Evolutionary conservation across 805 yeast genomes (phyloP).

Genomic region (Metschnikowia lachancei): DNA sequence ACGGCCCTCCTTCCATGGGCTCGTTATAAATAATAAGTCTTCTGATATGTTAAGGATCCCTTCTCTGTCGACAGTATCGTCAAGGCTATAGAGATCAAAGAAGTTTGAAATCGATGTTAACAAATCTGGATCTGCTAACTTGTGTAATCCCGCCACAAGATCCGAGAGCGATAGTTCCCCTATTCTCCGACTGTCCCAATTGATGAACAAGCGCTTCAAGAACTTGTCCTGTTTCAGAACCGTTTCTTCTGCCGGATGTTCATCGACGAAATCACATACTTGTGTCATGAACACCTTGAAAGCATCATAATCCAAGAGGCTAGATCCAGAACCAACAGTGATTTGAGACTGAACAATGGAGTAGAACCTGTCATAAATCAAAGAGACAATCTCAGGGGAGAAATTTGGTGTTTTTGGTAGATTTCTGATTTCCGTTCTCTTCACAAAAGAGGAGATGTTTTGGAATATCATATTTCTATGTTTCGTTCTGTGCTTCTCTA

Average conservation of each 20-base stretch:
- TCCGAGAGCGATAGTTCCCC: conserved; percentile 65
- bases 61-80: conserved; percentile 66
- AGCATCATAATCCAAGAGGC: conserved; percentile 71
- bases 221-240: conserved; percentile 42
- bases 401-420: conserved; percentile 71
- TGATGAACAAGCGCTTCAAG: conserved; percentile 58
- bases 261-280: conserved; percentile 70
- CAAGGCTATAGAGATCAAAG: conserved; percentile 61
- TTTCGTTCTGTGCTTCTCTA: conserved; percentile 64
- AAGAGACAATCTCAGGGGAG: conserved; percentile 54
- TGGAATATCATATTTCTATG: conserved; percentile 75
- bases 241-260: conserved; percentile 25
- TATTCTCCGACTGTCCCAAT: conserved; percentile 63
- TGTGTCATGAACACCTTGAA: conserved; percentile 75
- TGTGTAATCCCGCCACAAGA: conserved; percentile 70
- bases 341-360: conserved; percentile 67
- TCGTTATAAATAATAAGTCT: conserved; percentile 75
- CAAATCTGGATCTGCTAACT: conserved; percentile 65
- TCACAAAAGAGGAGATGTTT: conserved; percentile 87
- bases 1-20: conserved; percentile 78
- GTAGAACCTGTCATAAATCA: conserved; percentile 82
- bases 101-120: conserved; percentile 77
- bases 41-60: conserved; percentile 83
- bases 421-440: conserved; percentile 86
- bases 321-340: conserved; percentile 46